Evolutionary conservation across 305 asterid species (phyloP), one percentile per base, ranked within the genome.

Genomic region (Lippia alba): DNA sequence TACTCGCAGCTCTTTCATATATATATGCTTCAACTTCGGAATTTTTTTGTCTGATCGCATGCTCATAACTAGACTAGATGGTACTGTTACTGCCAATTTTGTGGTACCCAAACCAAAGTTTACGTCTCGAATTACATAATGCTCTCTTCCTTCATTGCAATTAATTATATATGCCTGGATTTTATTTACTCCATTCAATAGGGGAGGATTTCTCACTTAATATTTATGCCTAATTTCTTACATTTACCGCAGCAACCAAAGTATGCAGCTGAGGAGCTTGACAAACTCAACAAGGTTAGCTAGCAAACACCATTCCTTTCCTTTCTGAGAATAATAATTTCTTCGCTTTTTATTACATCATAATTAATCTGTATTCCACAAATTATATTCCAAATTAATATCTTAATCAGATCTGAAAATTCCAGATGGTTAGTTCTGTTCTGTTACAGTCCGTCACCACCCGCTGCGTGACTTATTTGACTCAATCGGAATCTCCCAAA

Each of bases 271-370:
- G 76, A 76, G 64, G 71, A 76, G 76, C 86, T 50, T 64, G 71
- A 78, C 71, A 64, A 89, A 85, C 85, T 75, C 85, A 53, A 76
- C 86, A 49, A 79, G 89, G 97, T 89, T 33, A 40, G 76, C 44
- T 51, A 49, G 0, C 7, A 39, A 56, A 70, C 46, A 17, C 61
- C 64, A 46, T 40, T 56, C 60, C 63, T n/a, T n/a, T n/a, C n/a
- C n/a, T n/a, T n/a, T n/a, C n/a, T n/a, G n/a, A n/a, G n/a, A n/a
- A n/a, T n/a, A n/a, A n/a, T n/a, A n/a, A n/a, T n/a, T n/a, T n/a
- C n/a, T n/a, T n/a, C n/a, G n/a, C n/a, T n/a, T n/a, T n/a, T n/a
- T n/a, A n/a, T n/a, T n/a, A n/a, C n/a, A n/a, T n/a, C n/a, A n/a
- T n/a, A n/a, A n/a, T n/a, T n/a, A n/a, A n/a, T n/a, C n/a, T n/a